A percentile compares a stretch with the other conserved stretches of the same genome.
phyloP scores from a whole-genome alignment of 1,139 yeast genomes.

The Debaryomycetaceae sp. region DNA sequence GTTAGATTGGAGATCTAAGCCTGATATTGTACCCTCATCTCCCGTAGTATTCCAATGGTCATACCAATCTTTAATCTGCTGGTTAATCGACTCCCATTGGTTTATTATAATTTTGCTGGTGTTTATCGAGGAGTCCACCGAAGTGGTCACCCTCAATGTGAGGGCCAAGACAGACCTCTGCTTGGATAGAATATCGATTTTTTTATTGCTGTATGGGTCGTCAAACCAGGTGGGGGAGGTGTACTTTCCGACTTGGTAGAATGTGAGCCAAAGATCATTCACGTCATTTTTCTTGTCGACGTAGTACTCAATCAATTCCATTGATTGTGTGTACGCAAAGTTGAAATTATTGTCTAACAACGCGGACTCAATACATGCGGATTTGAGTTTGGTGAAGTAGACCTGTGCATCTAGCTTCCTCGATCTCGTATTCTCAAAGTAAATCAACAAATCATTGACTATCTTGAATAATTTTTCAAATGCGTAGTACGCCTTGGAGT shows the following conservation, averaged over 20 bases:
- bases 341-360: conserved; percentile 51
- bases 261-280: conserved; percentile 53
- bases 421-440: conserved; percentile 10
- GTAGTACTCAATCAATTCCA: conserved; percentile 26
- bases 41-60: neutral
- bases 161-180: conserved; percentile 51
- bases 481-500: conserved; percentile 52
- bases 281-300: conserved; percentile 14
- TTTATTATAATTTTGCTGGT: conserved; percentile 29
- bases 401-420: conserved; percentile 6
- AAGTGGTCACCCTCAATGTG: conserved; percentile 29
- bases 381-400: conserved; percentile 35
- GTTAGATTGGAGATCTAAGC: neutral
- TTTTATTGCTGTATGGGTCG: conserved; percentile 16
- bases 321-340: conserved; percentile 43
- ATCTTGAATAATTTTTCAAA: conserved; percentile 41
- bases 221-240: conserved; percentile 48
- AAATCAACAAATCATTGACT: conserved; percentile 34
- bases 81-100: conserved; percentile 36
- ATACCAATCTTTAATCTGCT: conserved; percentile 22
- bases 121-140: conserved; percentile 18
- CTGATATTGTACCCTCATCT: neutral
- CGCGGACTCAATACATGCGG: conserved; percentile 58
- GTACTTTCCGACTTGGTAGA: conserved; percentile 60
- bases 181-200: conserved; percentile 22